Evolutionary conservation across 2,329 filamentous ascomycete species (phyloP), one percentile per base, ranked within the genome.

Genomic region (Parasarocladium wereldwijsianum): DNA sequence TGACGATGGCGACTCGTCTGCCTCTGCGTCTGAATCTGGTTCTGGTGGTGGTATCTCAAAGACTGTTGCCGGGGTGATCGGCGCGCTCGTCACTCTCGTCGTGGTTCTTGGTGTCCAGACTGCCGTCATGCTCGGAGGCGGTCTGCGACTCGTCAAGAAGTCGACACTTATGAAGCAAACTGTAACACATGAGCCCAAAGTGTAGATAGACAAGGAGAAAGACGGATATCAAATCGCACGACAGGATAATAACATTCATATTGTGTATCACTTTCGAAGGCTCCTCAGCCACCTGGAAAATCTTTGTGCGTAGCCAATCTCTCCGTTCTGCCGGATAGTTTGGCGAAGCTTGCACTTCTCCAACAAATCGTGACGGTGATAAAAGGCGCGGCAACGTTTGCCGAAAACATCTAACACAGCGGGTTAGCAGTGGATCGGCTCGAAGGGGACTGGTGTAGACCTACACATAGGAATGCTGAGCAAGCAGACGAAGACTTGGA

Each of bases 391-490:
- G 37, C 82, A 76, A 33, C 70, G 64, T 57, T 92, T 92, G 7
- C 84, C 83, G 39, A 75, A 79, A 10, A 90, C 52, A 50, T 90
- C 80, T 85, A 38, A 2, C 6, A 4, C 24, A 29, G 22, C 26
- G 26, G 19, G 11, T n/a, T 20, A 9, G 16, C 12, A 20, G 17
- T 30, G 8, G 27, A 14, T 15, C 10, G 14, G 16, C 37, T 26
- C 19, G 29, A 12, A 11, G 10, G 24, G 17, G 10, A 17, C 9
- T 6, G 21, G 6, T 16, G n/a, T n/a, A 12, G 15, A 69, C 83
- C 65, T 72, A 92, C 83, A 76, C 62, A 77, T 69, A 2, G 82
- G 80, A 34, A 93, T 64, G 31, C 74, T 84, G 38, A 80, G 49
- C 29, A 77, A 49, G 50, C 84, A 93, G 28, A 93, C 61, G 2